Conservation (phyloP, 805 yeast species). For the Zygoascus bituminiphila region DNA sequence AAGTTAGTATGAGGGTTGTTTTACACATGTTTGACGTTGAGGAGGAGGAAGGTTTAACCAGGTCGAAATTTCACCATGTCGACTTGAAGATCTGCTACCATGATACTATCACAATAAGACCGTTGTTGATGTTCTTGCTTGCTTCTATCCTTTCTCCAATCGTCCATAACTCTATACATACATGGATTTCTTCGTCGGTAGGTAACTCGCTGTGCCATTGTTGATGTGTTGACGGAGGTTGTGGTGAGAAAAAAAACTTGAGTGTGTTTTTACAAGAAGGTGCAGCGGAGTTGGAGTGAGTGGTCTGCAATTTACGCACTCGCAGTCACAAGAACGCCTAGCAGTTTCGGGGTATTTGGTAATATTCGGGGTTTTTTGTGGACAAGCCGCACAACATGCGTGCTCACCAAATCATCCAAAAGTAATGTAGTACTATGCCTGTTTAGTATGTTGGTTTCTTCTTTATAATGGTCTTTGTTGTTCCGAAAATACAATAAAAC, state of each 20-base stretch:
- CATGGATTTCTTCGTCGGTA: conserved; percentile 99
- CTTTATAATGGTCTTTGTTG: no score
- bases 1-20: conserved; percentile 3
- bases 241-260: conserved; percentile 3
- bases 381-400: no score
- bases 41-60: neutral
- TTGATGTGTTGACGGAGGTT: conserved; percentile 22
- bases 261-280: conserved; percentile 2
- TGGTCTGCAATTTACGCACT: conserved; percentile 1
- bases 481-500: no score
- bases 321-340: no score
- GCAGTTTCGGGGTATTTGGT: no score
- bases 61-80: conserved; percentile 26
- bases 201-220: conserved; percentile 99
- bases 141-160: no score
- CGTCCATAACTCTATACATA: conserved; percentile 46
- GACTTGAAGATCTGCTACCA: conserved; percentile 39
- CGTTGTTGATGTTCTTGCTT: no score
- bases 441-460: no score
- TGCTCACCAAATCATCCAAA: no score
- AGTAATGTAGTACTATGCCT: no score
- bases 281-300: neutral
- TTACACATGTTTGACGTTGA: neutral
- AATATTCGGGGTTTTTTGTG: no score
- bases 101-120: conserved; percentile 25